Percentiles rank a stretch among this genome's conserved stretches.
phyloP scores from a whole-genome alignment of 2,329 filamentous ascomycete genomes.

The Teratosphaeria destructans region DNA sequence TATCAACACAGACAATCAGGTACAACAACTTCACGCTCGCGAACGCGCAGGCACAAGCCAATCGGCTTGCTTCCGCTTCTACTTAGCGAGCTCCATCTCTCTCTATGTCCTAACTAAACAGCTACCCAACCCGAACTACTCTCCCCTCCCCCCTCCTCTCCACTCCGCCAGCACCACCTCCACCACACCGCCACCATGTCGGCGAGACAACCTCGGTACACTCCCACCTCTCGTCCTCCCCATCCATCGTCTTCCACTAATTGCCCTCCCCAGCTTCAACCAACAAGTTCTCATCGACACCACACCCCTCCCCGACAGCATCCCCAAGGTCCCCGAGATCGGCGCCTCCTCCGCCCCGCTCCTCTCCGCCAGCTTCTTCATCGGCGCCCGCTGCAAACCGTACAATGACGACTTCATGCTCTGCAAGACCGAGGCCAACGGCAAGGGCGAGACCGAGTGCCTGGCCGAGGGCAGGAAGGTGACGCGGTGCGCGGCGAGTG shows the following conservation, averaged over 20 bases:
- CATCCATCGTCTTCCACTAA: background rate
- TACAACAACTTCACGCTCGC: background rate
- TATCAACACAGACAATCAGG: background rate
- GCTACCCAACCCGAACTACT: background rate
- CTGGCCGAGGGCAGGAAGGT: conserved; percentile 94
- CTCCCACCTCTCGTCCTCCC: conserved; percentile 2
- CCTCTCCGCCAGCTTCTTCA: conserved; percentile 88
- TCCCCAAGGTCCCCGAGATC: conserved; percentile 88
- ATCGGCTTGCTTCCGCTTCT: conserved; percentile 10
- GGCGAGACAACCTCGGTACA: conserved; percentile 49
- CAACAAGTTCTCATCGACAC: conserved; percentile 89
- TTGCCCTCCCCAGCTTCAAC: conserved; percentile 64
- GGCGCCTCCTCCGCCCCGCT: conserved; percentile 88
- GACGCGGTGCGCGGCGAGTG: conserved; percentile 88
- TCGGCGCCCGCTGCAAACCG: conserved; percentile 83
- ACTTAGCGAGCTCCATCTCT: conserved; percentile 2
- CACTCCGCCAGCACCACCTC: background rate
- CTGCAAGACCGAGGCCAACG: conserved; percentile 92
- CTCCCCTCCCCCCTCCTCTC: background rate
- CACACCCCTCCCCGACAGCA: conserved; percentile 81
- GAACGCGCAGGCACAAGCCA: conserved; percentile 3
- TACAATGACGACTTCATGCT: conserved; percentile 99
- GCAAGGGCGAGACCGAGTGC: conserved; percentile 85
- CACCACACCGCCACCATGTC: conserved; percentile 42
- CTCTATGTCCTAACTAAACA: background rate